Evolutionary conservation across 225 moss, liverwort and hornwort species (phyloP).

Genomic region (Bryoerythrophyllum caledonicum): DNA sequence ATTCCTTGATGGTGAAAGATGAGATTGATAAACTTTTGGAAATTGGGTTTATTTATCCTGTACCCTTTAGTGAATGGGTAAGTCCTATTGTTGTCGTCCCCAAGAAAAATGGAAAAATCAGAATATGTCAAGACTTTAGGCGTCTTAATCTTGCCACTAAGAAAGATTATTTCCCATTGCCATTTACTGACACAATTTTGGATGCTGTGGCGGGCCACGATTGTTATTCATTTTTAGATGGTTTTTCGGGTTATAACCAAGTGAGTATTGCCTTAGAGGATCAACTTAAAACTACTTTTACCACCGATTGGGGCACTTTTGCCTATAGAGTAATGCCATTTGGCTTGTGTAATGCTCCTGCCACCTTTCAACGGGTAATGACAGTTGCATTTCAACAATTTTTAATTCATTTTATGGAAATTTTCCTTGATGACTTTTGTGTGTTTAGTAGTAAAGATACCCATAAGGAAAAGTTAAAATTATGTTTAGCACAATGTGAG

Average conservation of each 20-base stretch:
- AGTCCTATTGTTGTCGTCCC: background rate
- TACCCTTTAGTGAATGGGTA: background rate
- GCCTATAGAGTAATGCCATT: no score
- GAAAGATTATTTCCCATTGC: background rate
- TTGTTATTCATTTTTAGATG: background rate
- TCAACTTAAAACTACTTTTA: no score
- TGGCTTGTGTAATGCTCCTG: no score
- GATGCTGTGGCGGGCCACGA: background rate
- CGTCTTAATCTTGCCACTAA: background rate
- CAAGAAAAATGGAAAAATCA: background rate
- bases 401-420: no score
- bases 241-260: no score
- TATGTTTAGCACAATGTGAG: background rate
- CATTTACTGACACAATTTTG: background rate
- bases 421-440: no score
- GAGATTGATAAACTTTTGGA: background rate
- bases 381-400: no score
- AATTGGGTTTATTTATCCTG: background rate
- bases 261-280: no score
- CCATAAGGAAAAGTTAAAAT: background rate
- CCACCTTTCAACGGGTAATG: no score
- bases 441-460: background rate
- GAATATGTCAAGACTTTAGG: background rate
- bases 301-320: no score
- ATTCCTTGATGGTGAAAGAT: background rate